These are phyloP conservation scores for Phialophora expanda DNA, from an alignment of 2,329 filamentous ascomycete species.

Conservation along the genomic window DNA sequence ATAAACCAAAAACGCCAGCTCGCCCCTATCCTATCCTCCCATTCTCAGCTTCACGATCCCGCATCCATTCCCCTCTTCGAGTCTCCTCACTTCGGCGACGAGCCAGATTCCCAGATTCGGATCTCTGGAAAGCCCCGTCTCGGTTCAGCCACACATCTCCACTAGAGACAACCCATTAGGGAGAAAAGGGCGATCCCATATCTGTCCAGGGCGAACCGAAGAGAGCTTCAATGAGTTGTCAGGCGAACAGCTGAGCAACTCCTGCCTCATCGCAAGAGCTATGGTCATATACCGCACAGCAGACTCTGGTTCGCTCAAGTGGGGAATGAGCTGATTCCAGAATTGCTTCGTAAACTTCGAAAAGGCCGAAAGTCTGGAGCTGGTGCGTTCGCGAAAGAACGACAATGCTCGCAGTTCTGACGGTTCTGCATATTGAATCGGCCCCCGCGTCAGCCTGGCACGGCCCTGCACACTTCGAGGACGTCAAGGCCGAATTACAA, in stretches of 20 bases:
- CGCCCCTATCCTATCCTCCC: neutral
- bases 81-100: neutral
- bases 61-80: conserved; percentile 1
- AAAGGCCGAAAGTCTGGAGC: conserved; percentile 7
- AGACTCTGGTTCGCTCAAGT: neutral
- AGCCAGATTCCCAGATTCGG: conserved; percentile 1
- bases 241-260: conserved; percentile 7
- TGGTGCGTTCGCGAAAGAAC: conserved; percentile 16
- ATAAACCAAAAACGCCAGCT: neutral
- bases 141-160: conserved; percentile 16
- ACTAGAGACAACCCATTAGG: conserved; percentile 4
- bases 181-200: neutral
- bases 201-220: neutral
- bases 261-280: conserved; percentile 13
- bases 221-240: conserved; percentile 4
- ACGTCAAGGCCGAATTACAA: conserved; percentile 17
- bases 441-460: conserved; percentile 48
- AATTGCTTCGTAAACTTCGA: conserved; percentile 11
- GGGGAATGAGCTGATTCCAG: neutral
- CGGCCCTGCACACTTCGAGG: conserved; percentile 41
- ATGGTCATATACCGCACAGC: conserved; percentile 17
- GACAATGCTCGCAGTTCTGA: conserved; percentile 6
- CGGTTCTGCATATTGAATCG: neutral
- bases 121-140: neutral
- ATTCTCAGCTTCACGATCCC: conserved; percentile 3